Evolutionary conservation across 2,329 filamentous ascomycete species (phyloP).

Genomic region (Bipolaris zeicola): DNA sequence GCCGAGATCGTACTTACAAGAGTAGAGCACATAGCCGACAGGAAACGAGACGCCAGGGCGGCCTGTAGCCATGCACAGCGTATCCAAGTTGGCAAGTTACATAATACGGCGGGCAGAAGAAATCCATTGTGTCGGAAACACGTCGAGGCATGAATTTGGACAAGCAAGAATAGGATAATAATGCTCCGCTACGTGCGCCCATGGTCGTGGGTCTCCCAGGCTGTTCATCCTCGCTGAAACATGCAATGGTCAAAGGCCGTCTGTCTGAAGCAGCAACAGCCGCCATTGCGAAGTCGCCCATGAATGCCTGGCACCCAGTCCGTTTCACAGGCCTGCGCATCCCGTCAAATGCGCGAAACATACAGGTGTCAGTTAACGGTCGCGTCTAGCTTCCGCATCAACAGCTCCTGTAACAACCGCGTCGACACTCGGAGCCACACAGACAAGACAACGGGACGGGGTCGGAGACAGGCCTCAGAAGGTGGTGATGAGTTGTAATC

Average conservation of each 20-base stretch:
- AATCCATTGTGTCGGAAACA: neutral
- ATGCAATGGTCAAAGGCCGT: constrained; percentile 15
- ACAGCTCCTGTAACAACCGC: neutral
- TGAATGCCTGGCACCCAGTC: constrained; percentile 16
- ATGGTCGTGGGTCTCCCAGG: constrained; percentile 1
- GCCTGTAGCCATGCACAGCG: constrained; percentile 1
- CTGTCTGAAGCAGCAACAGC: constrained; percentile 17
- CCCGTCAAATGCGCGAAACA: constrained; percentile 15
- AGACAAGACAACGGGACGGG: neutral
- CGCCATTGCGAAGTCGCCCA: constrained; percentile 11
- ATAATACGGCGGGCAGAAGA: neutral
- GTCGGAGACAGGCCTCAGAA: constrained; percentile 25
- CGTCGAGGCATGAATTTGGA: constrained; percentile 5
- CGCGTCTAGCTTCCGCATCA: constrained; percentile 12
- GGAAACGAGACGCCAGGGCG: constrained; percentile 1
- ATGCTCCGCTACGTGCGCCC: neutral
- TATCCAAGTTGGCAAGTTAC: too few relatives aligned
- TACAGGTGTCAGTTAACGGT: constrained; percentile 13
- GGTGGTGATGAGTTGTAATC: constrained; percentile 23
- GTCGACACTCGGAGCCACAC: constrained; percentile 2
- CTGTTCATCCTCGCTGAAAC: constrained; percentile 15
- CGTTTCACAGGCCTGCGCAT: constrained; percentile 16
- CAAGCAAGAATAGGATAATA: neutral
- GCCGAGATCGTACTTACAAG: neutral
- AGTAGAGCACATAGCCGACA: neutral